These are phyloP conservation scores for Pisolithus marmoratus DNA, from an alignment of 768 basidiomycete genomes.

Conservation along the genomic window DNA sequence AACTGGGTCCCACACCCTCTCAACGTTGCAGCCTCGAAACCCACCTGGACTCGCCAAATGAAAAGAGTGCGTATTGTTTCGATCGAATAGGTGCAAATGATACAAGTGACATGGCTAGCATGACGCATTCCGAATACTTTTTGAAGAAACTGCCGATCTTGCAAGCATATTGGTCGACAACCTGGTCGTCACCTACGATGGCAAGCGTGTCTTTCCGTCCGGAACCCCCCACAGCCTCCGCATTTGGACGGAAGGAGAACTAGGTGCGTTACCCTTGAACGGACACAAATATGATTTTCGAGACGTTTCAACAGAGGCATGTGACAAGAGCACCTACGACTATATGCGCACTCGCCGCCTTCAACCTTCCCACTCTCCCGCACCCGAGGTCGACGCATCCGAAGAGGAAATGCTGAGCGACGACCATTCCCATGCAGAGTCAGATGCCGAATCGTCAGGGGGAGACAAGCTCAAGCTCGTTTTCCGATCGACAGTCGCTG, in stretches of 20 bases:
- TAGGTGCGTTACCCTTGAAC: slow-evolving; percentile 42
- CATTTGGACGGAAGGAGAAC: slow-evolving; percentile 62
- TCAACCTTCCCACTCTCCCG: slow-evolving; percentile 22
- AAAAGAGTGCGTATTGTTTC: slow-evolving; percentile 42
- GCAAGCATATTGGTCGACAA: slow-evolving; percentile 44
- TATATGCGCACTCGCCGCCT: slow-evolving; percentile 46
- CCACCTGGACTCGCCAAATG: slow-evolving; percentile 49
- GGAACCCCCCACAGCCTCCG: slow-evolving; percentile 60
- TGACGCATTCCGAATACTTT: slow-evolving; percentile 58
- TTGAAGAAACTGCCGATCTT: slow-evolving; percentile 61
- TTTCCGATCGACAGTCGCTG: slow-evolving; percentile 53
- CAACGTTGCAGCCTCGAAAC: slow-evolving; percentile 33
- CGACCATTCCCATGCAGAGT: slow-evolving; percentile 10
- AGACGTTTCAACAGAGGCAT: slow-evolving; percentile 47
- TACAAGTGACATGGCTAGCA: slow-evolving; percentile 34
- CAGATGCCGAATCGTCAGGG: slow-evolving; percentile 33
- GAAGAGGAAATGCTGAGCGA: background rate
- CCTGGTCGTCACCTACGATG: slow-evolving; percentile 56
- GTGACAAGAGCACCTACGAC: slow-evolving; percentile 55
- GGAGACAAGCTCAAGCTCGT: slow-evolving; percentile 58
- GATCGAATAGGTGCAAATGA: background rate
- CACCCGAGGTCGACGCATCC: slow-evolving; percentile 17
- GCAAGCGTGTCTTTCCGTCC: slow-evolving; percentile 62
- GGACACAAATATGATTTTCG: slow-evolving; percentile 1
- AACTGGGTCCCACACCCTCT: slow-evolving; percentile 65